Base-by-base conservation (phyloP, 306 rosid genomes). In the Spatholobus suberectus region DNA sequence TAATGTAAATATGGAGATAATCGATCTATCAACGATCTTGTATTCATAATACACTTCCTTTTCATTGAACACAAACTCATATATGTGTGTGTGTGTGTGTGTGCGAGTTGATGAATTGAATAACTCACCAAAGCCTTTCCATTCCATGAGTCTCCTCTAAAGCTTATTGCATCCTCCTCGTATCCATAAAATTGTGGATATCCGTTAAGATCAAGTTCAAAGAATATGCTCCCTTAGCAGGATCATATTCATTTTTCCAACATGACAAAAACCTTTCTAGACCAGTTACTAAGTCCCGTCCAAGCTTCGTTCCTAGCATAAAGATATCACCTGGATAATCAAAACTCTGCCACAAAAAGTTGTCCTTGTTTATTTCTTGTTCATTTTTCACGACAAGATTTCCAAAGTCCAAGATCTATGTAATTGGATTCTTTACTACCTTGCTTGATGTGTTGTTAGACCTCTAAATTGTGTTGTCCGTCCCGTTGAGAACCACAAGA, bases 191-290 rank as follows among this genome's bases (percentile, higher is more conserved):
- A 44, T 21, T 78, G 82, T 5, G 82, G 82, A 38, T 44, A 63
- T 27, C 81, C 81, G 9, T 23, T 3, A 6, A 1, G 29, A 7
- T 78, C 75, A 5, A 78, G 0, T 65, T 51, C 0, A 1, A 0
- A 6, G 13, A 0, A 51, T 32, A 49, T 7, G 46, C 65, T 27
- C 82, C 75, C 11, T 1, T 0, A 49, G 9, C 41, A 5, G 82
- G 75, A 49, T 78, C 82, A 5, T 47, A 75, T 1, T 0, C 5
- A 18, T 49, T 70, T 80, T 70, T 80, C 83, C 83, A 80, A 23
- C 71, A 80, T 70, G 83, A 54, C 10, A 80, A 0, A n/a, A n/a
- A 49, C 1, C 9, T 38, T 0, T 70, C 35, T 2, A 24, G 15
- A 54, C 83, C 70, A 0, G 46, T 70, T 18, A 2, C 70, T 13